These are phyloP conservation scores for Solanum infundibuliforme DNA, from an alignment of 257 asterid genomes.

Conservation along the genomic window DNA sequence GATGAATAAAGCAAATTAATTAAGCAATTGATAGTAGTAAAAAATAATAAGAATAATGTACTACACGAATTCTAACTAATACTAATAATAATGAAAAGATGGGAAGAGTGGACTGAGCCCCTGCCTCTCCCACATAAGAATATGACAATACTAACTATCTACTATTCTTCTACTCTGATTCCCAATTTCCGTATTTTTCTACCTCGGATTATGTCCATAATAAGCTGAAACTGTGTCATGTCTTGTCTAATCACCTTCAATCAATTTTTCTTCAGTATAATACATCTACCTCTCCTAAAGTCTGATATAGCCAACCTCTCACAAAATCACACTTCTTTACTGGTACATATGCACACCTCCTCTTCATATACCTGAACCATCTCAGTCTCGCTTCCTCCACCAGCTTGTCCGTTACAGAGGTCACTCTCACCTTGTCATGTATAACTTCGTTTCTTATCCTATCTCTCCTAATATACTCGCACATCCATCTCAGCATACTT, in stretches of 20 bases:
- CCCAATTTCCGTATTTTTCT: rapidly evolving
- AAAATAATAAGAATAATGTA: too few species aligned
- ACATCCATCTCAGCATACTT: neutral
- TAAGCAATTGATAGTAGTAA: neutral
- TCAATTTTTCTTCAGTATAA: neutral
- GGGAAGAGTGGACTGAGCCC: neutral
- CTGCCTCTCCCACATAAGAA: neutral
- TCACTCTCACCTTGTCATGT: neutral
- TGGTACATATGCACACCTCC: neutral
- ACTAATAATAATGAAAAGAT: neutral
- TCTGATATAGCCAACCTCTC: neutral
- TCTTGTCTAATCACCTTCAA: neutral
- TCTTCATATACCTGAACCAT: neutral
- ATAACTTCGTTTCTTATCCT: neutral
- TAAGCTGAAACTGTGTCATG: neutral
- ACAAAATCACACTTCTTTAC: neutral
- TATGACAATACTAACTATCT: neutral
- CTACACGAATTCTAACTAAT: neutral
- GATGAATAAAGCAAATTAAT: neutral
- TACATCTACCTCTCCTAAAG: neutral
- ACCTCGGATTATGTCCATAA: rapidly evolving
- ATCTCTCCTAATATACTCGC: neutral
- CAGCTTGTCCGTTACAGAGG: neutral
- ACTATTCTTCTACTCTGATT: neutral
- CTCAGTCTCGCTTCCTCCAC: neutral